These are phyloP conservation scores for Pythium aphanidermatum DNA, from an alignment of 352 stramenopile genomes.

Conservation along the genomic window DNA sequence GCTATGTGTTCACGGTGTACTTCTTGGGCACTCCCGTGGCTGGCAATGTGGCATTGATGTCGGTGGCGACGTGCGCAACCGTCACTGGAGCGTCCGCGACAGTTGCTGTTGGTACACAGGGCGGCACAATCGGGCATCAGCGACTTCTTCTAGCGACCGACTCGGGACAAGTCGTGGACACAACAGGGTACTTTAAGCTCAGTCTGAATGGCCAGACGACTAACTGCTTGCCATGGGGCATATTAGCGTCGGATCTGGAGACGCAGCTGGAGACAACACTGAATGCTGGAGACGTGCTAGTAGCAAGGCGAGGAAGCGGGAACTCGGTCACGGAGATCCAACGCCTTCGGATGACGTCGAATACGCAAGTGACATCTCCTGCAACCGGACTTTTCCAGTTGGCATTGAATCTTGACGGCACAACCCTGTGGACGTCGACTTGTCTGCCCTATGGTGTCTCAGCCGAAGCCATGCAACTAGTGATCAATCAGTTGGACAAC, in stretches of 20 bases:
- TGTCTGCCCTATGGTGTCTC: constrained; percentile 77
- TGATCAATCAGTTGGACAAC: constrained; percentile 55
- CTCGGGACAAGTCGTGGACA: constrained; percentile 55
- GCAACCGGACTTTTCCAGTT: constrained; percentile 52
- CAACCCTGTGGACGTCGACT: constrained; percentile 33
- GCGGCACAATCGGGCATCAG: constrained; percentile 78
- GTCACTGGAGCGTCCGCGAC: constrained; percentile 21
- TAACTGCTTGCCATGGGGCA: constrained; percentile 53
- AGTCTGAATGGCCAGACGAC: constrained; percentile 20
- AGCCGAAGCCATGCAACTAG: constrained; percentile 42
- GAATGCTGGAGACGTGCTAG: constrained; percentile 40
- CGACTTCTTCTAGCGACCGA: constrained; percentile 78
- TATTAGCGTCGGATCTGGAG: constrained; percentile 40
- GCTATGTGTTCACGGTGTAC: constrained; percentile 92
- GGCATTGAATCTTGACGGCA: constrained; percentile 47
- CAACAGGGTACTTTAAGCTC: constrained; percentile 51
- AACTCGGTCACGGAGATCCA: constrained; percentile 64
- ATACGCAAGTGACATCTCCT: constrained; percentile 43
- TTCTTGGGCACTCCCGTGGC: constrained; percentile 81
- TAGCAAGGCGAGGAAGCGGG: constrained; percentile 50
- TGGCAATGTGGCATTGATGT: constrained; percentile 71
- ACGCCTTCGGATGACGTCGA: constrained; percentile 60
- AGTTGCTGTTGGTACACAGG: constrained; percentile 55
- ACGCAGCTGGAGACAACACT: constrained; percentile 32
- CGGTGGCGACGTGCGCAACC: constrained; percentile 21